These are phyloP conservation scores for Neurospora pannonica DNA, from an alignment of 495 filamentous ascomycete genomes.

Conservation along the genomic window DNA sequence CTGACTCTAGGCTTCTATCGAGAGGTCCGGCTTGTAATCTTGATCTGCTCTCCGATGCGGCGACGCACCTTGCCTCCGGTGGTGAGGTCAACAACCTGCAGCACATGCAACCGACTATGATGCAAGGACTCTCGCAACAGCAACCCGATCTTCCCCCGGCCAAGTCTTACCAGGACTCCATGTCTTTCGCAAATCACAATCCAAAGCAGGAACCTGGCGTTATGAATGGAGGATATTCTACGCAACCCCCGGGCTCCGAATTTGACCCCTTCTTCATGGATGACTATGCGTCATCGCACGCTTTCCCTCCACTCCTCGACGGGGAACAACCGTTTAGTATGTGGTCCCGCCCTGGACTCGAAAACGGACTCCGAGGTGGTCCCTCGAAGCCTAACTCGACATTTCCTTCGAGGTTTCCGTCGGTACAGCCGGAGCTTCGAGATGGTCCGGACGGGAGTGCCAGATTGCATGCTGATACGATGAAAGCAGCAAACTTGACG, in stretches of 20 bases:
- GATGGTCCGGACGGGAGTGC: conserved; percentile 41
- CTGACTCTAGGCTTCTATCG: conserved; percentile 30
- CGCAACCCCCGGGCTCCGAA: conserved; percentile 26
- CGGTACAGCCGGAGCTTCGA: conserved; percentile 54
- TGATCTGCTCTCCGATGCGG: conserved; percentile 42
- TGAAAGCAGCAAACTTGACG: conserved; percentile 47
- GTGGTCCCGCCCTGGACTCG: conserved; percentile 31
- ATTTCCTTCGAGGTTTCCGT: conserved; percentile 61
- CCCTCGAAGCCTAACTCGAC: conserved; percentile 48
- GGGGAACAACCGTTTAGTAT: conserved; percentile 36
- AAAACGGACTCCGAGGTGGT: conserved; percentile 29
- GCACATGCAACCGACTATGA: conserved; percentile 35
- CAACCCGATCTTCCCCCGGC: conserved; percentile 29
- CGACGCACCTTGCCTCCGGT: conserved; percentile 39
- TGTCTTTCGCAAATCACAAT: conserved; percentile 32
- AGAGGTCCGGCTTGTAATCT: conserved; percentile 42
- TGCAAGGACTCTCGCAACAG: conserved; percentile 30
- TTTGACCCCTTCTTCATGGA: conserved; percentile 45
- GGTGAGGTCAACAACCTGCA: conserved; percentile 40
- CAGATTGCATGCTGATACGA: conserved; percentile 32
- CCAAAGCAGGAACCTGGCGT: conserved; percentile 32
- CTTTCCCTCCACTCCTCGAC: conserved; percentile 38
- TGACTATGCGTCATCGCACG: conserved; percentile 39
- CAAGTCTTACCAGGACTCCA: conserved; percentile 36
- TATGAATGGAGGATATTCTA: conserved; percentile 28